Evolutionary conservation across 345 rosid genomes (phyloP).

Genomic region (Salix udensis): DNA sequence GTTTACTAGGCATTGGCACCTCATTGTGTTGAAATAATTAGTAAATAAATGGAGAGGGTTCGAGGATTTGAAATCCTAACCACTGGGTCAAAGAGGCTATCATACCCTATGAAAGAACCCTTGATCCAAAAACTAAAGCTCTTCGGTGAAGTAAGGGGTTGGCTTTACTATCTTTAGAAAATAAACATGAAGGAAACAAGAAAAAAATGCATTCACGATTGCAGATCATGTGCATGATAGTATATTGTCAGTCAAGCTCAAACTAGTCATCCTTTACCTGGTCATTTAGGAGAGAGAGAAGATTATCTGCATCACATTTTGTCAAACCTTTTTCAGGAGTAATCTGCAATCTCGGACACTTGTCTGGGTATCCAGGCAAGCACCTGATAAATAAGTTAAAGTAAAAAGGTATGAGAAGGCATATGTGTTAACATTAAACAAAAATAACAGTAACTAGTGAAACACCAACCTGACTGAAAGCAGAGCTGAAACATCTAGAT

Average conservation of each 20-base stretch:
- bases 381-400: constrained; percentile 45
- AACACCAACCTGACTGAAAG: constrained; percentile 64
- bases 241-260: background rate
- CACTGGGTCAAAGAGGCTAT: background rate
- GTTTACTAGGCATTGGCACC: background rate
- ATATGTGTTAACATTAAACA: background rate
- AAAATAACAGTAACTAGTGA: background rate
- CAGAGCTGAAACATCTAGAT: constrained; percentile 71
- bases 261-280: constrained; percentile 48
- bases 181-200: background rate
- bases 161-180: background rate
- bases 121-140: background rate
- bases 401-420: background rate
- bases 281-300: constrained; percentile 75
- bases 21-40: background rate
- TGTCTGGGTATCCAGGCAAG: constrained; percentile 94
- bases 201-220: constrained; percentile 4
- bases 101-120: background rate
- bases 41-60: background rate
- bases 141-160: background rate
- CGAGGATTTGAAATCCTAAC: background rate
- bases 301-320: constrained; percentile 60
- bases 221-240: background rate
- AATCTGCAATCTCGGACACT: constrained; percentile 78
- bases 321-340: constrained; percentile 81